Base-by-base conservation (phyloP, 1,139 yeast genomes). In the Saccharomyces pastorianus region DNA sequence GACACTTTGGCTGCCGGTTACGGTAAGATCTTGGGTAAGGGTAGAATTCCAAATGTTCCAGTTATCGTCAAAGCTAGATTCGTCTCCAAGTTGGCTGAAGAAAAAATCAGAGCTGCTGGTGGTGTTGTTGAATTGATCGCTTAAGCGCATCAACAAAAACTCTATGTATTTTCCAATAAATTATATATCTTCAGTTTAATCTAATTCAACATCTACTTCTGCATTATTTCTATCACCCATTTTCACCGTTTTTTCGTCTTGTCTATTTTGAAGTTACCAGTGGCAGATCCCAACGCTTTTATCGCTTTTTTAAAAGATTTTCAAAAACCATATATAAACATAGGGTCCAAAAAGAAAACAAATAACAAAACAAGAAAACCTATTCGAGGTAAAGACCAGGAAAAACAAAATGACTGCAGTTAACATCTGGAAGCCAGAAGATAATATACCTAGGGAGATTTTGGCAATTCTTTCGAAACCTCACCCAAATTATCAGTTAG, bases 1-100 rank as follows among this genome's bases (percentile, higher is more conserved):
- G 99, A 93, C 84, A 93, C 99, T 73, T 86, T 93, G 79, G 98
- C 98, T 76, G 87, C 86, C 79, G 99, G 99, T 78, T 95, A 87
- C 95, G 98, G 98, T 80, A 93, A 93, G 85, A 96, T 95, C 74
- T 89, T 95, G 75, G 99, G 97, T 80, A 93, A 93, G 85, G 99
- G 99, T 79, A 84, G 88, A 79, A 82, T 95, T 73, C 99, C 99
- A 79, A 74, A 87, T 71, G 97, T 90, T 71, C 99, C 99, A 75
- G 95, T 95, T 78, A 90, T 95, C 73, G 99, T 95, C 77, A 91
- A 88, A 83, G 98, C 99, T 72, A 91, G 99, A 86, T 93, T 86
- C 76, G 99, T 95, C 72, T 90, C 98, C 72, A 87, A 90, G 82
- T 85, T 90, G 76, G 99, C 99, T 76, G 99, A 95, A 85, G 91